Evolutionary conservation across 2,329 filamentous ascomycete genomes (phyloP), one percentile per base, ranked within the genome.

Genomic region (Fusarium oligoseptatum): DNA sequence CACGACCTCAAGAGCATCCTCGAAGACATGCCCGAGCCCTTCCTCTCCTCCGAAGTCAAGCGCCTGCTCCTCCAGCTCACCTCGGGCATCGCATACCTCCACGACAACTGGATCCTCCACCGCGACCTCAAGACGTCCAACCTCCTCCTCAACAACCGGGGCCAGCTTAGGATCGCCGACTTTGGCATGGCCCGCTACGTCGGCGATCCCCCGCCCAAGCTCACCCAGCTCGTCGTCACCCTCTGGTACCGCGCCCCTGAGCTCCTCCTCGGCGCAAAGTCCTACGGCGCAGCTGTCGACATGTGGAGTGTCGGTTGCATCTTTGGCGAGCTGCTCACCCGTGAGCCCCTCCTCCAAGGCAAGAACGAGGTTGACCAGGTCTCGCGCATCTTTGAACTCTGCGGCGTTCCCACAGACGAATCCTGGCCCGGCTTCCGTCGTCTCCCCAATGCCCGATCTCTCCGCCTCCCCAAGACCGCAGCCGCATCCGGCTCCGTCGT

Each of bases 241-340:
- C 89, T 99, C 8, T 99, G 97, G 97, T 99, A 99, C 83, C 94
- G 97, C 66, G 90, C 94, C 1, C 97, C 97, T 0, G 97, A 98
- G 83, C 89, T 98, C 12, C 89, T 99, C 2, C 91, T 98, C 4
- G 97, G 97, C 7, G 87, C 94, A 0, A 89, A 90, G 39, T 88
- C 88, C 17, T 99, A 99, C 84, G 92, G 89, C 68, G 85, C 88
- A 1, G 90, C 93, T 70, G 88, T 98, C 77, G 97, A 98, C 84
- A 93, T 98, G 89, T 99, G 97, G 97, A 97, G 94, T 83, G 87
- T 98, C 4, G 97, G 97, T 14, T 98, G 97, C 84, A 95, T 99
- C 80, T 97, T 99, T 80, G 96, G 92, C 71, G 97, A 99, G 85
- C 89, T 99, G 4, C 87, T 98, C 22, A 92, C 91, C 39, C 93